Evolutionary conservation across 1,284 basidiomycete species (phyloP), one percentile per base, ranked within the genome.

Genomic region (Somion occarium): DNA sequence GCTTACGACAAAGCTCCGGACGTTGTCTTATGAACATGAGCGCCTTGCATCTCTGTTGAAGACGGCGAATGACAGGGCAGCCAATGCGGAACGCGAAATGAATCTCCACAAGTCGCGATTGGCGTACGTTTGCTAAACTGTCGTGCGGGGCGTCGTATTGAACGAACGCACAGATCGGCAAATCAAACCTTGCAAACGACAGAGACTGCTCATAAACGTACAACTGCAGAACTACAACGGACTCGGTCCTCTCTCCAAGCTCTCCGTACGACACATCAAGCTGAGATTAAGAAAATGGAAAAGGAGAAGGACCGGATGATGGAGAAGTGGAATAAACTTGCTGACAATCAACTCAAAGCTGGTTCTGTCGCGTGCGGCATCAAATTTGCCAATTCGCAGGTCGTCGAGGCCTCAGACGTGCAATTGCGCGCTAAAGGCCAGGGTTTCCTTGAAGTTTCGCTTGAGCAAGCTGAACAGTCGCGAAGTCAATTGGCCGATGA

Each of bases 21-120:
- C 88, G 0, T 69, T 93, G 2, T 78, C 82, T 7, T 94, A 95
- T 57, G 93, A 96, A 60, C 76, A 91, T 53, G 91, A 94, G 60
- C 79, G 92, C 1, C 72, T 93, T 43, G 67, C 70, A 34, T 79
- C 79, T 15, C 82, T 88, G 74, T 75, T 85, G 64, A 75, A 71
- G 48, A 69, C 71, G 19, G 77, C 77, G 44, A 78, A 67, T 15
- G 79, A 85, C 52, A 74, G 73, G 48, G 73, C 82, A n/a, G 81
- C 83, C 34, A 81, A 76, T 53, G 79, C 88, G 47, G 83, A 92
- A 67, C 74, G 84, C 20, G 91, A 93, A 63, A 78, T 79, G 63
- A 84, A 82, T 56, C 64, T 84, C 37, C 77, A 83, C 62, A 90
- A 90, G 61, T 82, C 87, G 15, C 80, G 82, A 53, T 69, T 85